These are phyloP conservation scores for Prunus salicina DNA, from an alignment of 306 rosid genomes.

Conservation along the genomic window DNA sequence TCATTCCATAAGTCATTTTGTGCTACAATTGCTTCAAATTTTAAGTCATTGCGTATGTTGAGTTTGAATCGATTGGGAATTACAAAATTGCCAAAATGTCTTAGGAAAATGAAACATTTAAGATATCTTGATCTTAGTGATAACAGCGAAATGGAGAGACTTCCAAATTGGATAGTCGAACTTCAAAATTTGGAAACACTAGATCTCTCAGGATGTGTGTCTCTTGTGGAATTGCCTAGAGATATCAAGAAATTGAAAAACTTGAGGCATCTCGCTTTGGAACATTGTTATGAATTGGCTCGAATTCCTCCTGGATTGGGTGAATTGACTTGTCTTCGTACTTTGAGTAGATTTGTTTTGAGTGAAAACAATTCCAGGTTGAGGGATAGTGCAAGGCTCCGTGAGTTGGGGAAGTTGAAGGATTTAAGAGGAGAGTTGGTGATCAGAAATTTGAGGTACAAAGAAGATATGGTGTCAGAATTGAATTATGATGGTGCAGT, in stretches of 20 bases:
- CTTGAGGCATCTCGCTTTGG: constrained; percentile 6
- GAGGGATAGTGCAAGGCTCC: neutral
- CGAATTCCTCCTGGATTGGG: neutral
- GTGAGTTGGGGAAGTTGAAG: neutral
- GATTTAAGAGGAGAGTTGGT: neutral
- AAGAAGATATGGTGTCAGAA: neutral
- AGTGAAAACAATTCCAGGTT: neutral
- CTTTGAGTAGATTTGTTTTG: neutral
- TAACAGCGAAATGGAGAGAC: neutral
- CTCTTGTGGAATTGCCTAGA: neutral
- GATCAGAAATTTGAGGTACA: neutral
- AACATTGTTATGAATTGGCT: rapidly evolving
- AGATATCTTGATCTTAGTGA: constrained; percentile 1
- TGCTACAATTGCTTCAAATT: neutral
- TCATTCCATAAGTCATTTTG: neutral
- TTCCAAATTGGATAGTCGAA: constrained; percentile 6
- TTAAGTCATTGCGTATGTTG: constrained; percentile 22
- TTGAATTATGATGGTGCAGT: neutral
- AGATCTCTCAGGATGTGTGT: neutral
- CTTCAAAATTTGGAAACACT: constrained; percentile 12
- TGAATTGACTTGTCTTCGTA: neutral
- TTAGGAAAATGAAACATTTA: neutral
- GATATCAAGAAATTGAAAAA: constrained; percentile 1
- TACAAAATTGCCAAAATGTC: neutral
- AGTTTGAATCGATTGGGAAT: neutral